Base-by-base conservation (phyloP, 1,284 basidiomycete species). In the Neonothopanus nambi region DNA sequence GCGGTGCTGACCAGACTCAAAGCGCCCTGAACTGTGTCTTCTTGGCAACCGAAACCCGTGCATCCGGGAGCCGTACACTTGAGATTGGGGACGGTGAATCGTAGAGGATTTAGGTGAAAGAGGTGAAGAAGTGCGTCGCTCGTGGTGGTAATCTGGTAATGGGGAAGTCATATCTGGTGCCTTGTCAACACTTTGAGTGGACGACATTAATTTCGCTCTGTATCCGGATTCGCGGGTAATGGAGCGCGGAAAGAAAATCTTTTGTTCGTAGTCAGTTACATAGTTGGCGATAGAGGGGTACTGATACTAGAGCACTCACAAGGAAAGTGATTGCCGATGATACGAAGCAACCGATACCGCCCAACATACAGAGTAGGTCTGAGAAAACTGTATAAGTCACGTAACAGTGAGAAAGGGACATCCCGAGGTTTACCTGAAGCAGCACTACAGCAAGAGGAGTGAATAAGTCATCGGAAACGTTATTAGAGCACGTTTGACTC, bases 181-280 rank as follows among this genome's bases (percentile, higher is more conserved):
- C 55, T 64, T 69, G 45, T 57, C 60, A 28, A 65, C 57, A 18
- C 51, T 58, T 37, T 64, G 54, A 21, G 63, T 57, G 4, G 68
- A 65, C 20, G 65, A 60, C 21, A n/a, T n/a, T n/a, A 68, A 52
- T 42, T 71, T 70, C 20, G 74, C 65, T 57, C 67, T 74, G 70
- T 87, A 85, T 2, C 83, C 84, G 2, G 77, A 72, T 67, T 89
- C 86, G 36, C 72, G 72, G 7, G 78, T 77, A 48, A 85, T 75
- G 2, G 87, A 87, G 30, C 85, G 84, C 41, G 87, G 87, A 71
- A 89, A 89, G 70, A 89, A 89, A 50, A 89, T 79, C 84, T 88
- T 41, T 33, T 42, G 41, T 39, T 41, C 28, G 45, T 3, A 9
- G 8, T 33, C 30, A 13, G 38, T 46, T 21, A 40, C n/a, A 37